phyloP scores from a whole-genome alignment of 1,139 yeast genomes.

The Candida sanyaensis region DNA sequence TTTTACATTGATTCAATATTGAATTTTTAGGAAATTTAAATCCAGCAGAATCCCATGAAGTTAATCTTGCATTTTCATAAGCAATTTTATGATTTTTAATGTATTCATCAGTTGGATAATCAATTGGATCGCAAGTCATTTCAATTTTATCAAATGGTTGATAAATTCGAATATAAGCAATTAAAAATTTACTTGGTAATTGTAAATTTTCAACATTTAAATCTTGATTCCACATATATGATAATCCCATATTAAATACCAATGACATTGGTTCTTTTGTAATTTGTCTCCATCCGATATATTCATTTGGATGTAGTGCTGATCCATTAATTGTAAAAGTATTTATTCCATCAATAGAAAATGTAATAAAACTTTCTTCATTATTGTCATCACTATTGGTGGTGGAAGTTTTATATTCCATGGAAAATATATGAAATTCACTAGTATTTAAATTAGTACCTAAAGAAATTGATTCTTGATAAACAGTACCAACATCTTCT shows the following conservation, averaged over 20 bases:
- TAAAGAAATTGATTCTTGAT: slow-evolving; percentile 33
- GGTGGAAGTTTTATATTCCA: slow-evolving; percentile 25
- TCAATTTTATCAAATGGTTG: slow-evolving; percentile 23
- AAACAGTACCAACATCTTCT: slow-evolving; percentile 30
- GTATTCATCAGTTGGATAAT: slow-evolving; percentile 28
- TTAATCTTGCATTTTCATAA: slow-evolving; percentile 23
- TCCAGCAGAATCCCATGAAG: slow-evolving; percentile 30
- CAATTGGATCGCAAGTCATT: slow-evolving; percentile 31
- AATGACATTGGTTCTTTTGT: slow-evolving; percentile 33
- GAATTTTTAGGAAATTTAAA: slow-evolving; percentile 24
- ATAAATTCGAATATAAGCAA: slow-evolving; percentile 30
- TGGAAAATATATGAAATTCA: slow-evolving; percentile 28
- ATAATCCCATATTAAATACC: slow-evolving; percentile 29
- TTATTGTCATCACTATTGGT: slow-evolving; percentile 10
- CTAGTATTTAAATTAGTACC: slow-evolving; percentile 23
- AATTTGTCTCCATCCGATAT: slow-evolving; percentile 28
- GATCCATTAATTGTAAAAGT: slow-evolving; percentile 25
- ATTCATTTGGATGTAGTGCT: slow-evolving; percentile 28
- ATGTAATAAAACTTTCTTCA: slow-evolving; percentile 21
- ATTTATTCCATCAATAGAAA: slow-evolving; percentile 22
- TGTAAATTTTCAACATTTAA: slow-evolving; percentile 24
- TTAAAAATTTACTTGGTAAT: slow-evolving; percentile 27
- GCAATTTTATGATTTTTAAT: slow-evolving; percentile 26
- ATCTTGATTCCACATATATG: slow-evolving; percentile 26
- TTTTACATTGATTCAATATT: slow-evolving; percentile 19